These are phyloP conservation scores for Kalmanozyma brasiliensis DNA, from an alignment of 1,284 basidiomycete species.

Conservation along the genomic window DNA sequence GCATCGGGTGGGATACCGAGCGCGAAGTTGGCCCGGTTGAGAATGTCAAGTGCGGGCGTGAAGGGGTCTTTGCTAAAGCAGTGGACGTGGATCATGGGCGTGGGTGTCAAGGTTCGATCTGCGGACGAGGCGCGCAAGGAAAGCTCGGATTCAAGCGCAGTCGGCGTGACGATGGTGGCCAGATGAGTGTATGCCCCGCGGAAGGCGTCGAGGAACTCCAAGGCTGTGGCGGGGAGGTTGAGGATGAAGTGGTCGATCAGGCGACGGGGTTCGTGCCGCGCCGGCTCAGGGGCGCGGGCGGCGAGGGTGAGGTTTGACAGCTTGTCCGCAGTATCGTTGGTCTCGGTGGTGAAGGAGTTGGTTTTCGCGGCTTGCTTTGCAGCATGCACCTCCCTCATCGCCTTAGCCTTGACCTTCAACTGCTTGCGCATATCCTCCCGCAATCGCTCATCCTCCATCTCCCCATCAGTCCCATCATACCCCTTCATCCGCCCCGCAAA, in stretches of 20 bases:
- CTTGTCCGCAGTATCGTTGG: too few species aligned
- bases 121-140: conserved; percentile 3
- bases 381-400: conserved; percentile 11
- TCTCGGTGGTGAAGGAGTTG: not conserved
- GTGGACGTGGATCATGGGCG: conserved; percentile 90
- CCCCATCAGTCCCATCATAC: conserved; percentile 16
- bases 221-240: conserved; percentile 93
- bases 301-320: not conserved
- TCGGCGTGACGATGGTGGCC: conserved; percentile 68
- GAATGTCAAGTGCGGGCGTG: conserved; percentile 55
- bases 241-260: conserved; percentile 84
- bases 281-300: not conserved
- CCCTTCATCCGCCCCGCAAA: conserved; percentile 39
- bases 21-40: conserved; percentile 50
- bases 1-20: conserved; percentile 27
- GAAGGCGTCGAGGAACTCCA: conserved; percentile 89
- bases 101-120: conserved; percentile 68
- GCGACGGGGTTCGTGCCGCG: conserved; percentile 14
- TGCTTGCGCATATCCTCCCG: conserved; percentile 13
- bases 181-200: conserved; percentile 75
- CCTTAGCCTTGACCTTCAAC: conserved; percentile 25
- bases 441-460: conserved; percentile 25
- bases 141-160: conserved; percentile 49
- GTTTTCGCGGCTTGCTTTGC: conserved; percentile 6
- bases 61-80: conserved; percentile 86